These are phyloP conservation scores for Erythrophleum ivorense DNA, from an alignment of 331 rosid genomes.

Conservation along the genomic window DNA sequence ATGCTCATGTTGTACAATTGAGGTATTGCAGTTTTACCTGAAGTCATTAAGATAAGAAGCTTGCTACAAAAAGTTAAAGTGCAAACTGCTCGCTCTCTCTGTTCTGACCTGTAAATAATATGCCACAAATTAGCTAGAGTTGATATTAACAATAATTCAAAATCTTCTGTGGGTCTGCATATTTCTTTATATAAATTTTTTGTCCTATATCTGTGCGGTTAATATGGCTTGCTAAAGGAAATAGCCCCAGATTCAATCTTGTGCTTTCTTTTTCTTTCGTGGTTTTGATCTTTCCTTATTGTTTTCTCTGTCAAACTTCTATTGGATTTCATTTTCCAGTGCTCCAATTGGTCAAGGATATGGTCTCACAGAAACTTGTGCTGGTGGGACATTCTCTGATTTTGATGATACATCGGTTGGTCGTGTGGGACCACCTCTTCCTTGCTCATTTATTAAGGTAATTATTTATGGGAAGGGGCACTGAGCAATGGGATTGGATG, in stretches of 20 bases:
- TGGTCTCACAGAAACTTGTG: conserved; percentile 98
- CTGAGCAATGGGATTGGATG: background rate
- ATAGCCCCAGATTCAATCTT: conserved; percentile 17
- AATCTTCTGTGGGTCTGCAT: conserved; percentile 20
- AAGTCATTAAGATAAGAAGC: conserved; percentile 21
- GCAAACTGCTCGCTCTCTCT: background rate
- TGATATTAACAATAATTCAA: conserved; percentile 27
- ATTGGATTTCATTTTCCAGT: conserved; percentile 59
- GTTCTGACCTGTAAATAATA: conserved; percentile 2
- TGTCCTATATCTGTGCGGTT: background rate
- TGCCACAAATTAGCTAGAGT: conserved; percentile 7
- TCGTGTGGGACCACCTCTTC: conserved; percentile 98
- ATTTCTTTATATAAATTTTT: conserved; percentile 31
- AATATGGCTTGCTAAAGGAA: conserved; percentile 25
- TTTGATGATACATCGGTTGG: conserved; percentile 87
- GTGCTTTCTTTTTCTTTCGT: conserved; percentile 8
- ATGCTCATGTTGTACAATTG: conserved; percentile 15
- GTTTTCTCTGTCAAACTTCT: conserved; percentile 28
- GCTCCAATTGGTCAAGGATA: conserved; percentile 96
- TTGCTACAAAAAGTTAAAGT: conserved; percentile 17
- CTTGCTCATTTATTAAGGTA: conserved; percentile 92
- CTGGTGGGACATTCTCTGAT: conserved; percentile 94
- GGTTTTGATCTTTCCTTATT: conserved; percentile 14
- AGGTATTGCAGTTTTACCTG: background rate
- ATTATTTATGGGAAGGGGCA: conserved; percentile 15